Conservation (phyloP, 169 alveolate genomes). For the Eimeria maxima region DNA sequence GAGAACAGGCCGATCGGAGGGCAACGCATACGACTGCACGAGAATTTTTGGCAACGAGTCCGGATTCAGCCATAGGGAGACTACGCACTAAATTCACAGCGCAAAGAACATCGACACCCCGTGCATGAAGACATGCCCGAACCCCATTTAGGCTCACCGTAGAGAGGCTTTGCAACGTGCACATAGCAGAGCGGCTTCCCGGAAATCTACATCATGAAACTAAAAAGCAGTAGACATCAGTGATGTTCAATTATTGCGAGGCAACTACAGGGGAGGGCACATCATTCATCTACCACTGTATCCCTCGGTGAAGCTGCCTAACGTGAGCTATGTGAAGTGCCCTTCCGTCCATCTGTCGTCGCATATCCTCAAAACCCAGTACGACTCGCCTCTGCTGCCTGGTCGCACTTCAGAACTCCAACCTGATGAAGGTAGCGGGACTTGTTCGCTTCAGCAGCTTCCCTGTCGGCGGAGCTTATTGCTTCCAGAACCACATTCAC, state of each 20-base stretch:
- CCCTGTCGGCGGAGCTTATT: slow-evolving; percentile 77
- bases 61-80: slow-evolving; percentile 73
- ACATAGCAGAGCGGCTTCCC: neutral
- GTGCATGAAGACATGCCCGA: neutral
- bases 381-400: slow-evolving; percentile 37
- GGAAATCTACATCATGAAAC: neutral
- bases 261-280: neutral
- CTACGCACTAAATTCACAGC: slow-evolving; percentile 19
- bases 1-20: slow-evolving; percentile 73
- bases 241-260: neutral
- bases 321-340: neutral
- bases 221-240: neutral
- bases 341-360: neutral
- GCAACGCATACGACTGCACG: slow-evolving; percentile 70
- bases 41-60: slow-evolving; percentile 79
- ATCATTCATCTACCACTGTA: neutral
- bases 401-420: slow-evolving; percentile 70
- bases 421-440: slow-evolving; percentile 20
- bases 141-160: neutral
- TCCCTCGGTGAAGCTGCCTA: neutral
- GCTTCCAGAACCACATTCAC: slow-evolving; percentile 72
- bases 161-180: too few species aligned
- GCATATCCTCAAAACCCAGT: neutral
- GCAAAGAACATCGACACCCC: neutral
- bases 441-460: slow-evolving; percentile 79